These are phyloP conservation scores for Leccinum barrowsii DNA, from an alignment of 768 basidiomycete genomes.

Conservation along the genomic window DNA sequence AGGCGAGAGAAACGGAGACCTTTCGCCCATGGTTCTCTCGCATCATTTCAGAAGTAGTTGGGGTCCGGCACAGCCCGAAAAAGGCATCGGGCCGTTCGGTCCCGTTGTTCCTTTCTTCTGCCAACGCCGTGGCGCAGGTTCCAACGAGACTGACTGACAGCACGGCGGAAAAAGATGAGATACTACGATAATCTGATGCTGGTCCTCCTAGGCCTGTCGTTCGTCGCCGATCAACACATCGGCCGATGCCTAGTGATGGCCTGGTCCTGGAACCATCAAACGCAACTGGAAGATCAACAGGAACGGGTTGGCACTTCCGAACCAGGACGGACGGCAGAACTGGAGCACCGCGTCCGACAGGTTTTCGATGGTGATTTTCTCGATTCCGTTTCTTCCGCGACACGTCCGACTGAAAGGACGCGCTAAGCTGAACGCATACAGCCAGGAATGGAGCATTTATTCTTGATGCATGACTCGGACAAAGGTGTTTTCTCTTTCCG, in stretches of 20 bases:
- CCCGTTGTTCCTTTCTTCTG: background rate
- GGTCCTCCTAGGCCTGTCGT: background rate
- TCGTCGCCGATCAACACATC: background rate
- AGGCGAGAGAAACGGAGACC: background rate
- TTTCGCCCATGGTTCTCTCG: background rate
- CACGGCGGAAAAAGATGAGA: background rate
- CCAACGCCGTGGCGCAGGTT: background rate
- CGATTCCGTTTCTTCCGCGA: background rate
- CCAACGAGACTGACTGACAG: background rate
- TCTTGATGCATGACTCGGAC: constrained; percentile 1
- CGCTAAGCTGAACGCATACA: constrained; percentile 5
- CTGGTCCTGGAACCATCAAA: background rate
- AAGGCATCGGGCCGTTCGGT: background rate
- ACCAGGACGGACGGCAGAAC: background rate
- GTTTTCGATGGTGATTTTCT: background rate
- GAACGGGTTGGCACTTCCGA: background rate
- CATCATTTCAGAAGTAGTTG: background rate
- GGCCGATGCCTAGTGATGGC: background rate
- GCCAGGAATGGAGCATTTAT: constrained; percentile 15
- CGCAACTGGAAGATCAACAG: background rate
- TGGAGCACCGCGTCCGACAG: background rate
- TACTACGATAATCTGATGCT: background rate
- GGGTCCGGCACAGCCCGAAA: background rate
- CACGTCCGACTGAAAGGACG: background rate
- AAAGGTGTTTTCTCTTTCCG: constrained; percentile 8